A percentile compares a stretch with the other conserved stretches of the same genome.
Conservation (phyloP, 140 eudicot genomes). For the Anethum foeniculum region DNA sequence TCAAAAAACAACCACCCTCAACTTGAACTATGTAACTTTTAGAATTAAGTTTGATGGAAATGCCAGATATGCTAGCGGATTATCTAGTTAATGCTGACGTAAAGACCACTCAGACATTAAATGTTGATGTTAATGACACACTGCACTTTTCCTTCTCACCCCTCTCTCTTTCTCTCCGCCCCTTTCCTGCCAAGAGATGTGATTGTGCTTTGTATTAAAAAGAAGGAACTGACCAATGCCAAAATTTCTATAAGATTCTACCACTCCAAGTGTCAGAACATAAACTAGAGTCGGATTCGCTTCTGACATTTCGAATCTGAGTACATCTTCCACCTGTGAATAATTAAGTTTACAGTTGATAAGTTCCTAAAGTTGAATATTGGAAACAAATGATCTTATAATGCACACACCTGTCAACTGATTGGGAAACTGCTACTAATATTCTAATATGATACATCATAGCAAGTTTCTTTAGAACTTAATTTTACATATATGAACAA, state of each 20-base stretch:
- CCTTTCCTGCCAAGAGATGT: not conserved
- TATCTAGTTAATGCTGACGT: not conserved
- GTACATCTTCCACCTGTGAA: constrained; percentile 64
- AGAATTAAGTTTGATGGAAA: not conserved
- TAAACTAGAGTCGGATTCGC: constrained; percentile 67
- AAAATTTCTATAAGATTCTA: constrained; percentile 65
- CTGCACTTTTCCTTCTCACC: not conserved
- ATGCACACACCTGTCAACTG: not conserved
- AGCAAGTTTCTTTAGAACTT: not conserved
- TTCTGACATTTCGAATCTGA: constrained; percentile 60
- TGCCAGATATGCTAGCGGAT: not conserved
- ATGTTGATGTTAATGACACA: not conserved
- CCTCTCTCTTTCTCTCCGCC: not conserved
- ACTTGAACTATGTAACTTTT: not conserved
- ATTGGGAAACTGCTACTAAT: not conserved
- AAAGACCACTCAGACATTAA: not conserved
- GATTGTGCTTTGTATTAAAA: constrained; percentile 1
- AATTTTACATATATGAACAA: not conserved
- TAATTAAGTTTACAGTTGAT: constrained; percentile 9
- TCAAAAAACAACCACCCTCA: not conserved
- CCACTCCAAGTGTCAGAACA: constrained; percentile 82
- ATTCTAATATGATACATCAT: not conserved
- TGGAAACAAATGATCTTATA: not conserved
- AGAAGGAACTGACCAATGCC: constrained; percentile 49
- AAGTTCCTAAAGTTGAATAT: not conserved